Evolutionary conservation across 345 rosid genomes (phyloP).

Genomic region (Crucihimalaya himalaica): DNA sequence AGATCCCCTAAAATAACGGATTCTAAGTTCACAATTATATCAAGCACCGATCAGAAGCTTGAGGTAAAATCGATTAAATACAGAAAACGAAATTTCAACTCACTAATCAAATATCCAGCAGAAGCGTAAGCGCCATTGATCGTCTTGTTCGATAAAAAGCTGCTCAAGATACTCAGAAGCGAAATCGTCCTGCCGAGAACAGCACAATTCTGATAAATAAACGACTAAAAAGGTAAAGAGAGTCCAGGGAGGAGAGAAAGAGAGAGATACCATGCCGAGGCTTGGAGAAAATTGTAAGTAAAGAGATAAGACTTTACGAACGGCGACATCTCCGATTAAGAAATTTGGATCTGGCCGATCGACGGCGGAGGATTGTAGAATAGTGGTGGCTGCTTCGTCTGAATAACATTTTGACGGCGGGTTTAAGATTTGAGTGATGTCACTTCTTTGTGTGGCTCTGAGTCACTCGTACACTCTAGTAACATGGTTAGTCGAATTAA

Average conservation of each 20-base stretch:
- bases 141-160: slow-evolving; percentile 44
- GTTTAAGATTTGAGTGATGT: slow-evolving; percentile 30
- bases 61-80: neutral
- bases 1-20: neutral
- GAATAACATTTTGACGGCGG: slow-evolving; percentile 28
- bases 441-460: slow-evolving; percentile 32
- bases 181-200: slow-evolving; percentile 51
- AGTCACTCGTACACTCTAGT: slow-evolving; percentile 5
- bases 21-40: neutral
- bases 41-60: neutral
- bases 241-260: neutral
- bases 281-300: slow-evolving; percentile 73
- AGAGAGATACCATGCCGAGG: slow-evolving; percentile 55
- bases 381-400: neutral
- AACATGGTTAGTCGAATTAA: neutral
- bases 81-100: slow-evolving; percentile 18
- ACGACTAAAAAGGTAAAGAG: neutral
- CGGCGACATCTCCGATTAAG: slow-evolving; percentile 29
- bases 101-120: slow-evolving; percentile 68
- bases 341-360: neutral
- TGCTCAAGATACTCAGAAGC: slow-evolving; percentile 45
- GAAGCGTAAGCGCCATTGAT: slow-evolving; percentile 60
- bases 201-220: neutral
- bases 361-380: slow-evolving; percentile 21
- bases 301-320: slow-evolving; percentile 59